phyloP scores from a whole-genome alignment of 192 early-diverging fungal species.

The Podila minutissima region DNA sequence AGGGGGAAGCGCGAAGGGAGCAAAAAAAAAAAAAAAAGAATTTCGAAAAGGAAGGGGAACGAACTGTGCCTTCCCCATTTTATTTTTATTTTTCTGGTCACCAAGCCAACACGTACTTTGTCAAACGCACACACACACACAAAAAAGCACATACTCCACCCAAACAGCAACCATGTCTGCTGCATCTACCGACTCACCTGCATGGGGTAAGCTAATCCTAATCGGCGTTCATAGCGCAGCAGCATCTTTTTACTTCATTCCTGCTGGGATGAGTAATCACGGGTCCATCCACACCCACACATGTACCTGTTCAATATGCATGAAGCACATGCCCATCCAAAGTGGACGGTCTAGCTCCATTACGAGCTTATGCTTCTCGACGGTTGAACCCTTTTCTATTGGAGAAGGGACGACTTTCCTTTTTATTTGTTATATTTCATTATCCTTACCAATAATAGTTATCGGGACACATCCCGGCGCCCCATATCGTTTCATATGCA shows the following conservation, averaged over 20 bases:
- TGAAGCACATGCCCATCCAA: neutral
- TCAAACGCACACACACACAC: neutral
- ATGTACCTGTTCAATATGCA: too few species aligned
- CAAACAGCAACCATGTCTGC: constrained; percentile 23
- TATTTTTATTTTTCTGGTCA: neutral
- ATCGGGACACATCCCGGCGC: too few species aligned
- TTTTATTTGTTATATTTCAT: neutral
- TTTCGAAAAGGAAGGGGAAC: neutral
- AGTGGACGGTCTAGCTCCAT: too few species aligned
- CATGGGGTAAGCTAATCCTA: constrained; percentile 22
- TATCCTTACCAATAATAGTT: too few species aligned
- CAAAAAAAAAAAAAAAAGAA: constrained; percentile 13
- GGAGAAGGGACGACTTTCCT: neutral
- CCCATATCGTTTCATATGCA: too few species aligned
- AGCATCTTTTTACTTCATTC: constrained; percentile 7
- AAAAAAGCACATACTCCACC: neutral
- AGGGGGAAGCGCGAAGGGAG: neutral
- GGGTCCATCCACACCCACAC: too few species aligned
- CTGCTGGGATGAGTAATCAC: too few species aligned
- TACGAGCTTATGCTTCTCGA: too few species aligned
- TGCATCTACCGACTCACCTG: constrained; percentile 18
- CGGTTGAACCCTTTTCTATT: too few species aligned
- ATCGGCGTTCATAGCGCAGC: neutral
- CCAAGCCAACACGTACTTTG: neutral
- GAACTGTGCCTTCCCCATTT: neutral